Evolutionary conservation across 2,329 filamentous ascomycete genomes (phyloP).

Genomic region (Claviceps paspali): DNA sequence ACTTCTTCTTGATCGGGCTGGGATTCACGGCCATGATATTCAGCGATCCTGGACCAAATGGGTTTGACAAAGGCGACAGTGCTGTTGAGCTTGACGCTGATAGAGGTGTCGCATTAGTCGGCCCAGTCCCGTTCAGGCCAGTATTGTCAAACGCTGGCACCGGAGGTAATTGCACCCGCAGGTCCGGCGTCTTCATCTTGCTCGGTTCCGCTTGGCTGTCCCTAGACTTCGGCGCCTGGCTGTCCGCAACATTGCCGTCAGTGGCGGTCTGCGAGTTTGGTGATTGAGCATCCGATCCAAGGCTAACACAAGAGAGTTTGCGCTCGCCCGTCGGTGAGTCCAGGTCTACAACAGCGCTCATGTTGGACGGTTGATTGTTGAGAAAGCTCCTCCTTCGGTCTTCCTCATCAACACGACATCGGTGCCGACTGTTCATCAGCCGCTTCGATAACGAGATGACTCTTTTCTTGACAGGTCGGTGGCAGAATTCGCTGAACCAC

Average conservation of each 20-base stretch:
- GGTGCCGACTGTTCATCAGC: conserved; percentile 33
- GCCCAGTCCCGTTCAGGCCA: conserved; percentile 15
- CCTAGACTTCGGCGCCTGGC: conserved; percentile 9
- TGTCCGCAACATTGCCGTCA: conserved; percentile 15
- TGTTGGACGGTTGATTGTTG: conserved; percentile 12
- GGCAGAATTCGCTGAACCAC: conserved; percentile 30
- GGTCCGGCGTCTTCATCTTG: conserved; percentile 28
- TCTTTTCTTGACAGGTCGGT: conserved; percentile 27
- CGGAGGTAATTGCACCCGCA: conserved; percentile 42
- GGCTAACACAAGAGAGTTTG: conserved; percentile 10
- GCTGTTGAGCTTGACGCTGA: conserved; percentile 27
- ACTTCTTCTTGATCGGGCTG: conserved; percentile 51
- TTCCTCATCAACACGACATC: conserved; percentile 25
- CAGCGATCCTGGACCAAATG: conserved; percentile 25
- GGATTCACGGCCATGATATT: conserved; percentile 33
- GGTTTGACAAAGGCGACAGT: conserved; percentile 36
- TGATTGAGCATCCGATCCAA: conserved; percentile 11
- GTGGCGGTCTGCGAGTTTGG: conserved; percentile 13
- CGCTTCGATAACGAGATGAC: conserved; percentile 39
- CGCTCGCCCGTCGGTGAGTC: conserved; percentile 21
- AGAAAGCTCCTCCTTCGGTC: conserved; percentile 16
- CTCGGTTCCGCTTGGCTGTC: neutral
- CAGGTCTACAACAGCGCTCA: conserved; percentile 26
- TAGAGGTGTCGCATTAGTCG: conserved; percentile 24
- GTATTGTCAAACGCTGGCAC: conserved; percentile 33